Base-by-base conservation (phyloP, 148 eudicot species). In the Polygonum aviculare region DNA sequence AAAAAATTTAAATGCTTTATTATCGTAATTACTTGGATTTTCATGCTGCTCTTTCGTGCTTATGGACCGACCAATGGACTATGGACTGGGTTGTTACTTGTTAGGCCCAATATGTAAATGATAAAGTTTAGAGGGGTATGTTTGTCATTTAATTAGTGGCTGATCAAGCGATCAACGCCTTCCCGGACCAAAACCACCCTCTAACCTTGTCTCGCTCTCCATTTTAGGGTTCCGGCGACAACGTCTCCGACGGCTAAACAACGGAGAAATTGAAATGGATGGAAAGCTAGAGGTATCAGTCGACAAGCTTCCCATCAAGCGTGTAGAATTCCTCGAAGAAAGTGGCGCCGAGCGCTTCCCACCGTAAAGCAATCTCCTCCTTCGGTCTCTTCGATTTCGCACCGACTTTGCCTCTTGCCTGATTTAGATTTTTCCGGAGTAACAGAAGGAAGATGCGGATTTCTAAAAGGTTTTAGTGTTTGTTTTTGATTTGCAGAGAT, bases 261-360 rank as follows among this genome's bases (percentile, higher is more conserved):
- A 39, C 73, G 16, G 75, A 48, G 75, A 44, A 36, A 33, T 35
- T 16, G 36, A 82, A 80, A 93, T 86, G 90, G 90, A 86, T 19
- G 80, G 77, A 31, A 76, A 86, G 74, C 36, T 90, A 69, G 84
- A 80, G 49, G 86, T 95, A 31, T 95, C 98, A 2, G 76, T 95
- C 33, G 98, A 94, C 74, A 94, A 92, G 83, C 98, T 94, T 57
- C 98, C 97, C 0, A 85, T 92, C 79, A 94, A 90, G 80, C 94
- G 98, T 50, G 74, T 90, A 12, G 94, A 92, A 4, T 69, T 77
- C 73, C 86, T 94, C 49, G 98, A 94, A 87, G 98, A 94, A 79
- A 82, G 88, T 51, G 98, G 98, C 76, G 54, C 78, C 62, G 98
- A 95, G 80, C 89, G 82, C 71, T 95, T 92, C 65, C 91, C 97